phyloP scores from a whole-genome alignment of 345 rosid genomes.

The Hibiscus tridactylites region DNA sequence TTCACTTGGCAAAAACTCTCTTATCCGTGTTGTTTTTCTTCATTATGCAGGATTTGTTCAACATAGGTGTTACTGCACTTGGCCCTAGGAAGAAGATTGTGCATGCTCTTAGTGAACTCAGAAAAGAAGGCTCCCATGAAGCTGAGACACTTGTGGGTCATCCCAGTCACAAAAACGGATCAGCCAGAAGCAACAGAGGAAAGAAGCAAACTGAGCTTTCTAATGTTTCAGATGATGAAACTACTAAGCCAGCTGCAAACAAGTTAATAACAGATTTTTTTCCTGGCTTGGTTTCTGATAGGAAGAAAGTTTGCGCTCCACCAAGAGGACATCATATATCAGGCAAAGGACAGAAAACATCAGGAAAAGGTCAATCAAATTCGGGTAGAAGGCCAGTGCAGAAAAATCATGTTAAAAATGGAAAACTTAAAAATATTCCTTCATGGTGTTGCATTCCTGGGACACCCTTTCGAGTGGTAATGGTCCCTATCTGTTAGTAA shows the following conservation, averaged over 20 bases:
- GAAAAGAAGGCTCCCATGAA: slow-evolving; percentile 25
- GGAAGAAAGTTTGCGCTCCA: slow-evolving; percentile 27
- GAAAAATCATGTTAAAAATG: slow-evolving; percentile 29
- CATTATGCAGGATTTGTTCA: slow-evolving; percentile 51
- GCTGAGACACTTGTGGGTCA: slow-evolving; percentile 19
- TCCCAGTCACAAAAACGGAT: slow-evolving; percentile 6
- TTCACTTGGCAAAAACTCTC: background rate
- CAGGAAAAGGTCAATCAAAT: slow-evolving; percentile 24
- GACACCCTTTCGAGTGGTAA: slow-evolving; percentile 92
- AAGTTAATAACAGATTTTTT: slow-evolving; percentile 87
- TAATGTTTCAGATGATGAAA: slow-evolving; percentile 26
- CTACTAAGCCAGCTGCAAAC: slow-evolving; percentile 37
- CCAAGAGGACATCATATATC: slow-evolving; percentile 23
- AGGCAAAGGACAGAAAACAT: slow-evolving; percentile 21
- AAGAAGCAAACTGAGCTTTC: slow-evolving; percentile 33
- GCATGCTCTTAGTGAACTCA: slow-evolving; percentile 57
- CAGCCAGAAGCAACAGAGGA: slow-evolving; percentile 16
- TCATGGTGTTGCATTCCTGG: slow-evolving; percentile 76
- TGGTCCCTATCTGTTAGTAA: background rate
- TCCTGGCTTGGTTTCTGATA: slow-evolving; percentile 33
- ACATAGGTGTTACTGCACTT: slow-evolving; percentile 73
- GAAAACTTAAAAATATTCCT: slow-evolving; percentile 56
- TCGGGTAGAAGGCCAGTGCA: slow-evolving; percentile 25
- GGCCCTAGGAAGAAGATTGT: slow-evolving; percentile 90
- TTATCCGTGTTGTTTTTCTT: background rate